Evolutionary conservation across 352 stramenopile genomes (phyloP).

Genomic region (Pythium phragmiticola): DNA sequence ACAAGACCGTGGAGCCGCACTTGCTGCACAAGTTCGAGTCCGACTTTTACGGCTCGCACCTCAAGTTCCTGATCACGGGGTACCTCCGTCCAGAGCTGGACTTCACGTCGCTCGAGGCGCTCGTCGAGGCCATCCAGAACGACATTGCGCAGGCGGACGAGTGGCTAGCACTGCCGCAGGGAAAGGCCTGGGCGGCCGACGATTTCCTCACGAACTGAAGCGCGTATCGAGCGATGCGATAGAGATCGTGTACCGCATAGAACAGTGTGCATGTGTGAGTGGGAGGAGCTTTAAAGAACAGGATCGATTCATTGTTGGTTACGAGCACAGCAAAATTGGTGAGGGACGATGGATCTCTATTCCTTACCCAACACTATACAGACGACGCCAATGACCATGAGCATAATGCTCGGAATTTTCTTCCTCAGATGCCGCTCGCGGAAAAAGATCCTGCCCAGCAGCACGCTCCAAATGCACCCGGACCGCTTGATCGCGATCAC

Average conservation of each 20-base stretch:
- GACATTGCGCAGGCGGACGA: constrained; percentile 71
- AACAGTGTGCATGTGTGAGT: background rate
- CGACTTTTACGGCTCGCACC: constrained; percentile 94
- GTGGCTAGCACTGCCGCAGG: constrained; percentile 63
- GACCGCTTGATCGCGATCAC: constrained; percentile 86
- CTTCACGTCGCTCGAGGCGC: constrained; percentile 91
- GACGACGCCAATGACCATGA: constrained; percentile 76
- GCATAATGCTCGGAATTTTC: constrained; percentile 80
- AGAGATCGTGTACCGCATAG: background rate
- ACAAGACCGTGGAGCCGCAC: constrained; percentile 97
- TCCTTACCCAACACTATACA: constrained; percentile 80
- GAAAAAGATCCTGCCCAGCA: constrained; percentile 76
- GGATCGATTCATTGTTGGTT: background rate
- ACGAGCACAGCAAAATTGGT: constrained; percentile 3
- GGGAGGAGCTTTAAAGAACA: background rate
- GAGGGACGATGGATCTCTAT: constrained; percentile 5
- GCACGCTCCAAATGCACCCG: constrained; percentile 80
- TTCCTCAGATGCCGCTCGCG: constrained; percentile 65
- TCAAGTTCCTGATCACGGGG: constrained; percentile 92
- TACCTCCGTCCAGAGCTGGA: constrained; percentile 95
- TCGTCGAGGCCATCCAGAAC: constrained; percentile 91
- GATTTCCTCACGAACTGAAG: constrained; percentile 19
- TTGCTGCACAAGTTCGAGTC: constrained; percentile 92
- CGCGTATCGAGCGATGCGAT: background rate
- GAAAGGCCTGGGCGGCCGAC: constrained; percentile 44